Evolutionary conservation across 2,329 filamentous ascomycete species (phyloP).

Genomic region (Clarireedia sp.): DNA sequence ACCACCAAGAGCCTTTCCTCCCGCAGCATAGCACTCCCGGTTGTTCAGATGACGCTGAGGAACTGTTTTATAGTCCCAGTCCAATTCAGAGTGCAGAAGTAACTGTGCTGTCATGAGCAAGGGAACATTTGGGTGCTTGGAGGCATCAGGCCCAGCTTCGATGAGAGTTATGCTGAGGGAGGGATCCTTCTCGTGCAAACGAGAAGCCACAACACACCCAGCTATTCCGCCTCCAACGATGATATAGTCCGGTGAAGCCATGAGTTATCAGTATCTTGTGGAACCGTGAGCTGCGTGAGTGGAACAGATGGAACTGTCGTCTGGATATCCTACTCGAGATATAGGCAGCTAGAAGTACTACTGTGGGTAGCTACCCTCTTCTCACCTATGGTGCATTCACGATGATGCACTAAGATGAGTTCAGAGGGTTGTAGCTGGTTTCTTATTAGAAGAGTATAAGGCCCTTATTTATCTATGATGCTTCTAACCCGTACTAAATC

Average conservation of each 20-base stretch:
- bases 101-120: neutral
- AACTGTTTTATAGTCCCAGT: neutral
- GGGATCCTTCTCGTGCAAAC: neutral
- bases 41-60: neutral
- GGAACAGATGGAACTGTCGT: no score
- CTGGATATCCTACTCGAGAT: no score
- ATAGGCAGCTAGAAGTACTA: no score
- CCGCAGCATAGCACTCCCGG: neutral
- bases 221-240: neutral
- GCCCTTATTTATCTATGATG: no score
- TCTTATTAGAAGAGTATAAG: no score
- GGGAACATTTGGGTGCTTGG: neutral
- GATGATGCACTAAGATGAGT: no score
- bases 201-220: neutral
- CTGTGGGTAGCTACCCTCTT: no score
- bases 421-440: no score
- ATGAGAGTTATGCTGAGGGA: neutral
- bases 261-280: no score
- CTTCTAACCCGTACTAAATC: no score
- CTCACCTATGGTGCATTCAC: no score
- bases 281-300: no score
- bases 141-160: neutral
- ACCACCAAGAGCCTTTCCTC: neutral
- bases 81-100: neutral
- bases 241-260: neutral